phyloP scores from a whole-genome alignment of 2,329 filamentous ascomycete species.

The Venturiaceae sp. region DNA sequence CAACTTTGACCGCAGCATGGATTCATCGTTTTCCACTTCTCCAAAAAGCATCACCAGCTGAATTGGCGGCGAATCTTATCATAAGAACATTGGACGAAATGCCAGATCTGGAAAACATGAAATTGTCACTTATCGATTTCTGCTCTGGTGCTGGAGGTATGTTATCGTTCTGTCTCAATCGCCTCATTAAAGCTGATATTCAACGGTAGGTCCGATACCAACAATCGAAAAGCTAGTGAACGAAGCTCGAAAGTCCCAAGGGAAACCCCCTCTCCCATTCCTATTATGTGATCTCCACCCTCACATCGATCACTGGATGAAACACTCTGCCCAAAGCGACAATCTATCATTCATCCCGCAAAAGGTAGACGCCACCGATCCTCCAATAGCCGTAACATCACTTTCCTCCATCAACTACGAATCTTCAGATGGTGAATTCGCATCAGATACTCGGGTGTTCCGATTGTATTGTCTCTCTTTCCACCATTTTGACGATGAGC shows the following conservation, averaged over 20 bases:
- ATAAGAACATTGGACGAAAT: constrained; percentile 23
- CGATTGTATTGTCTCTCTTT: constrained; percentile 66
- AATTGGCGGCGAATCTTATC: constrained; percentile 50
- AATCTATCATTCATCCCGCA: constrained; percentile 50
- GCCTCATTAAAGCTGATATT: constrained; percentile 36
- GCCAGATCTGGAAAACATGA: constrained; percentile 33
- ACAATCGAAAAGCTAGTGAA: constrained; percentile 25
- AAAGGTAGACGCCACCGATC: constrained; percentile 55
- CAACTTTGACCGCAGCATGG: constrained; percentile 56
- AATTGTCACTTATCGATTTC: constrained; percentile 64
- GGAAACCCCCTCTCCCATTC: constrained; percentile 23
- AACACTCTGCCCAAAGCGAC: constrained; percentile 28
- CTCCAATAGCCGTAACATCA: constrained; percentile 31
- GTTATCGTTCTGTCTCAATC: background rate
- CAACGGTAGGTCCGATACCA: constrained; percentile 24
- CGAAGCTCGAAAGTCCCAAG: constrained; percentile 11
- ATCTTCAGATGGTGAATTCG: background rate
- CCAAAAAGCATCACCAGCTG: constrained; percentile 48
- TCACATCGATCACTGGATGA: constrained; percentile 26
- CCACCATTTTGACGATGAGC: constrained; percentile 62
- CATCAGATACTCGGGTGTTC: constrained; percentile 38
- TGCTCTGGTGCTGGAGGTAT: constrained; percentile 62
- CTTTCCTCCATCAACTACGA: constrained; percentile 28
- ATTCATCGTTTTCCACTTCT: constrained; percentile 48
- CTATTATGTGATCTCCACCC: constrained; percentile 30